These are phyloP conservation scores for Fusarium bactridioides DNA, from an alignment of 2,329 filamentous ascomycete genomes.

Conservation along the genomic window DNA sequence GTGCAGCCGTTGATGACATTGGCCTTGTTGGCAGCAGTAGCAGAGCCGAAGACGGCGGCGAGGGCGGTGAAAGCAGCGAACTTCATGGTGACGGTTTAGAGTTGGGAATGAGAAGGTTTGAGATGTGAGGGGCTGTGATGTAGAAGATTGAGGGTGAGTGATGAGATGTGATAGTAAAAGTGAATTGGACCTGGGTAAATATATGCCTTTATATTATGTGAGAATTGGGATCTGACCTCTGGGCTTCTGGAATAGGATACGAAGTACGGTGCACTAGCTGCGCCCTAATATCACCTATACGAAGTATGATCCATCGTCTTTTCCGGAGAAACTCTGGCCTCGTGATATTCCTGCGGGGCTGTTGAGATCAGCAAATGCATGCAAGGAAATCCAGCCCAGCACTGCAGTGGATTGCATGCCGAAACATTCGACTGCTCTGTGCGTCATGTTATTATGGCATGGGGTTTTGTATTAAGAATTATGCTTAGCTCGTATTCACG, in stretches of 20 bases:
- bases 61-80: constrained; percentile 34
- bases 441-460: neutral
- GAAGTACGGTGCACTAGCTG: neutral
- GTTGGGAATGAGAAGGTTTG: neutral
- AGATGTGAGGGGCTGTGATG: neutral
- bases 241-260: constrained; percentile 1
- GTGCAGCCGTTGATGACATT: constrained; percentile 49
- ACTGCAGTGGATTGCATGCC: neutral
- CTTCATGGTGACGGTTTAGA: constrained; percentile 42
- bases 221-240: neutral
- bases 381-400: neutral
- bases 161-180: neutral
- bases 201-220: constrained; percentile 7
- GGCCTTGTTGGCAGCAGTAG: constrained; percentile 46
- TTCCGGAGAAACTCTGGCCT: constrained; percentile 1
- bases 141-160: neutral
- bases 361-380: neutral
- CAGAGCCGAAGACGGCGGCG: constrained; percentile 44
- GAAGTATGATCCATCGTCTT: neutral
- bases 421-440: neutral
- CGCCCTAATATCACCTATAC: constrained; percentile 8
- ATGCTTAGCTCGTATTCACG: constrained; percentile 9
- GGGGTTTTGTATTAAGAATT: neutral
- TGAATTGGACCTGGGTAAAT: neutral
- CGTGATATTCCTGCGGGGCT: neutral